Evolutionary conservation across 202 grass and related monocot genomes (phyloP).

Genomic region (Panicum hallii): DNA sequence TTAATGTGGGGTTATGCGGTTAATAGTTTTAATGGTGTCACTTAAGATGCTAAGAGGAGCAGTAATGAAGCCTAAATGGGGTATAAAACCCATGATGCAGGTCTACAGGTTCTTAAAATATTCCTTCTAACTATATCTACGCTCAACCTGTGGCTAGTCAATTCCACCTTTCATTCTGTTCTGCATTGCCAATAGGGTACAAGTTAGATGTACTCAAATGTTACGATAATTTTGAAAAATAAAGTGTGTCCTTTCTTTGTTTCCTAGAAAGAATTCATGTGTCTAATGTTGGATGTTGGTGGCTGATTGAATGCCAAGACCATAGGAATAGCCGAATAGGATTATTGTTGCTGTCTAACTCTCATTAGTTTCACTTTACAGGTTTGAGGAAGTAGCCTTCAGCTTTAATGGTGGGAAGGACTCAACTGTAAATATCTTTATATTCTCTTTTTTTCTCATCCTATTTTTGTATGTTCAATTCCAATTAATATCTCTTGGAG

Average conservation of each 20-base stretch:
- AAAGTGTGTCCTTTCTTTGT: neutral
- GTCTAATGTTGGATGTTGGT: neutral
- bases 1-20: neutral
- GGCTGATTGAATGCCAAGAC: constrained; percentile 13
- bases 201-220: constrained; percentile 20
- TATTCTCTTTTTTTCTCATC: constrained; percentile 34
- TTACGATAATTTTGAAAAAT: neutral
- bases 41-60: neutral
- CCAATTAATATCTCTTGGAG: constrained; percentile 21
- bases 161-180: neutral
- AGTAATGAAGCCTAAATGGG: constrained; percentile 8
- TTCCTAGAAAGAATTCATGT: neutral
- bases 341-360: constrained; percentile 34
- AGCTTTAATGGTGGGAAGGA: constrained; percentile 99
- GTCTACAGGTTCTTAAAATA: neutral
- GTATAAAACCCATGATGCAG: neutral
- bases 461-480: constrained; percentile 28
- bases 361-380: constrained; percentile 56
- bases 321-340: neutral
- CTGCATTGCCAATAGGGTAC: neutral
- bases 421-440: constrained; percentile 85
- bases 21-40: neutral
- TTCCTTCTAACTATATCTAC: neutral
- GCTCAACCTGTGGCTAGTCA: neutral
- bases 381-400: constrained; percentile 92